A percentile compares a stretch with the other conserved stretches of the same genome.
phyloP scores from a whole-genome alignment of 371 early-diverging fungal species.

The Mucor indicus region DNA sequence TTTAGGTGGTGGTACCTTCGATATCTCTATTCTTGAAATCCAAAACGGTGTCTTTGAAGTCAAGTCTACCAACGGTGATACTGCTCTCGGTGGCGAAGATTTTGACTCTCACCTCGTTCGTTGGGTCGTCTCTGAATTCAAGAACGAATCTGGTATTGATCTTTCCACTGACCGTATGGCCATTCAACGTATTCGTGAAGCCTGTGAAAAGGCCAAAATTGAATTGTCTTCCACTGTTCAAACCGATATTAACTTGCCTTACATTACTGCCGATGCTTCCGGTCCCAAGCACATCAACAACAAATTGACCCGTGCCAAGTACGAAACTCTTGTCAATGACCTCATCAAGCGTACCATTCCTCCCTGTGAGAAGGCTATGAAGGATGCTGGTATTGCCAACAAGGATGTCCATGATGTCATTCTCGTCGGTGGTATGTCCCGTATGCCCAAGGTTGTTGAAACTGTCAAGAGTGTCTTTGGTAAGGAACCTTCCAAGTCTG shows the following conservation, averaged over 20 bases:
- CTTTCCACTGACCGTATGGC: slow-evolving; percentile 80
- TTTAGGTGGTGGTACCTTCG: slow-evolving; percentile 98
- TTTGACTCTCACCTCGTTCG: slow-evolving; percentile 86
- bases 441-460: slow-evolving; percentile 94
- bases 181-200: slow-evolving; percentile 85
- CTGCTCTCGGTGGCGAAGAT: slow-evolving; percentile 97
- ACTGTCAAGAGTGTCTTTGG: slow-evolving; percentile 88
- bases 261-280: slow-evolving; percentile 85
- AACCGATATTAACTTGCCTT: slow-evolving; percentile 92
- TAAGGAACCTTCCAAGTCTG: slow-evolving; percentile 78
- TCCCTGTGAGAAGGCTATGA: slow-evolving; percentile 93
- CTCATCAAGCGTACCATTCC: slow-evolving; percentile 85
- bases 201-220: slow-evolving; percentile 96
- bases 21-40: slow-evolving; percentile 94
- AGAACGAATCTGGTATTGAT: slow-evolving; percentile 76
- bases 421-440: slow-evolving; percentile 97
- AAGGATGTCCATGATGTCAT: slow-evolving; percentile 93
- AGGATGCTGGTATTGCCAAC: slow-evolving; percentile 81
- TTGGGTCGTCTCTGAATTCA: slow-evolving; percentile 78
- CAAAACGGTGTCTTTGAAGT: slow-evolving; percentile 96
- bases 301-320: slow-evolving; percentile 86
- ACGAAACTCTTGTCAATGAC: slow-evolving; percentile 77
- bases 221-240: slow-evolving; percentile 85
- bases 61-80: slow-evolving; percentile 92
- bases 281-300: slow-evolving; percentile 93